A percentile compares a stretch with the other conserved stretches of the same genome.
Evolutionary conservation across 1,284 basidiomycete species (phyloP).

Genomic region (Leccinum subatratum): DNA sequence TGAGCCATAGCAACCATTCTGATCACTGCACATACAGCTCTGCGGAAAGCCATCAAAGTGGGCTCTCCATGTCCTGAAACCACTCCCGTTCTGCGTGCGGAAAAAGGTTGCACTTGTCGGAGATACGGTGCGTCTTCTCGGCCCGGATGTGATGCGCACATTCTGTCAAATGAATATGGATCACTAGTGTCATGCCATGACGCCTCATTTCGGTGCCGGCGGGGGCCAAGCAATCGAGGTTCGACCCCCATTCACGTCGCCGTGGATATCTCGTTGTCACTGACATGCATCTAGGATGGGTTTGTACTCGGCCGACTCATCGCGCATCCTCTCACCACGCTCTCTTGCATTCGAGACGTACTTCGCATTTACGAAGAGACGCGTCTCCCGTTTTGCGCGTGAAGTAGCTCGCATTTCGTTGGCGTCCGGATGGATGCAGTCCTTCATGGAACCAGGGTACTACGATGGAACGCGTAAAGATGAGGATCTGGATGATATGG

Average conservation of each 20-base stretch:
- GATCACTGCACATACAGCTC: conserved; percentile 8
- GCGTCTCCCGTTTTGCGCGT: conserved; percentile 24
- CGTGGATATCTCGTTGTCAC: not conserved
- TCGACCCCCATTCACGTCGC: not conserved
- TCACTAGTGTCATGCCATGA: conserved; percentile 32
- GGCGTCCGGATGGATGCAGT: conserved; percentile 14
- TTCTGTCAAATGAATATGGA: not conserved
- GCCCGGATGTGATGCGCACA: not conserved
- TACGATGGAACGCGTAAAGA: conserved; percentile 22
- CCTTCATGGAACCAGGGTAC: conserved; percentile 15
- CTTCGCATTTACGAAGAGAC: conserved; percentile 32
- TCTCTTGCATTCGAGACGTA: conserved; percentile 17
- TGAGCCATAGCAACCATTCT: no score
- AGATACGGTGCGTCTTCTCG: conserved; percentile 30
- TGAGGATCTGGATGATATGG: conserved; percentile 14
- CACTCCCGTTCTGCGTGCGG: conserved; percentile 30
- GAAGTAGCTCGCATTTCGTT: conserved; percentile 13
- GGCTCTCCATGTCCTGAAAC: conserved; percentile 31
- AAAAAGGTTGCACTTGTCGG: conserved; percentile 34
- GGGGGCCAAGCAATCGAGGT: conserved; percentile 34
- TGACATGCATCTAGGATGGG: conserved; percentile 29
- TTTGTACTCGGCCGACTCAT: conserved; percentile 34
- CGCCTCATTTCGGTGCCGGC: conserved; percentile 28
- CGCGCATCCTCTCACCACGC: conserved; percentile 24
- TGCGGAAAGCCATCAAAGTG: conserved; percentile 26